phyloP scores from a whole-genome alignment of 2,329 filamentous ascomycete genomes.

The Alternaria sp. region DNA sequence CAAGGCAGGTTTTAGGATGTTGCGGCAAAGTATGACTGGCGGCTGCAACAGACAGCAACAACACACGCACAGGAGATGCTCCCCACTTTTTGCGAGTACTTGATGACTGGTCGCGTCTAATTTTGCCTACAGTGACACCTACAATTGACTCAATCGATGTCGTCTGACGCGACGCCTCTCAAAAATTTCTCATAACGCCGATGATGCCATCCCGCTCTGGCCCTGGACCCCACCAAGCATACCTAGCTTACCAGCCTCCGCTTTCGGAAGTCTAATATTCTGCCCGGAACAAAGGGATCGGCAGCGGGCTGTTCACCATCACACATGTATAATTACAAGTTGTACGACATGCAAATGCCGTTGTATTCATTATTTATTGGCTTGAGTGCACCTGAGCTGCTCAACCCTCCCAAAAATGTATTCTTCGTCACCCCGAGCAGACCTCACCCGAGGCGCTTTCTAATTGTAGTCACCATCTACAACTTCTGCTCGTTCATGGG shows the following conservation, averaged over 20 bases:
- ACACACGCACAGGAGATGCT: constrained; percentile 19
- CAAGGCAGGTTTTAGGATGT: constrained; percentile 7
- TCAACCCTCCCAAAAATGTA: constrained; percentile 9
- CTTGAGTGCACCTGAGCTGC: constrained; percentile 5
- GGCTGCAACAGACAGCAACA: constrained; percentile 23
- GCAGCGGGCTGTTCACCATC: neutral
- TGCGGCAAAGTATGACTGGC: constrained; percentile 20
- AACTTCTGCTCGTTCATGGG: constrained; percentile 48
- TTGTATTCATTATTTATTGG: constrained; percentile 27
- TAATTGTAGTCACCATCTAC: constrained; percentile 23
- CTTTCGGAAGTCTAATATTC: constrained; percentile 8
- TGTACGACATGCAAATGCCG: constrained; percentile 7
- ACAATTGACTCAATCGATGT: constrained; percentile 22
- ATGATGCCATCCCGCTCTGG: constrained; percentile 44
- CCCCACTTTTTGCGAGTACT: constrained; percentile 18
- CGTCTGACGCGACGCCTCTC: constrained; percentile 11
- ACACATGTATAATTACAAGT: neutral
- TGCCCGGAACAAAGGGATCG: neutral
- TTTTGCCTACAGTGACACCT: constrained; percentile 15
- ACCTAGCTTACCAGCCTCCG: constrained; percentile 10
- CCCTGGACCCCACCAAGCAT: constrained; percentile 20
- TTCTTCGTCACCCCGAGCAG: constrained; percentile 16
- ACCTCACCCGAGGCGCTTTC: constrained; percentile 25
- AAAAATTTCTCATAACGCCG: constrained; percentile 39
- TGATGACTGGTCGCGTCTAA: constrained; percentile 11